These are phyloP conservation scores for Phytophthora lateralis DNA, from an alignment of 352 stramenopile species.

Conservation along the genomic window DNA sequence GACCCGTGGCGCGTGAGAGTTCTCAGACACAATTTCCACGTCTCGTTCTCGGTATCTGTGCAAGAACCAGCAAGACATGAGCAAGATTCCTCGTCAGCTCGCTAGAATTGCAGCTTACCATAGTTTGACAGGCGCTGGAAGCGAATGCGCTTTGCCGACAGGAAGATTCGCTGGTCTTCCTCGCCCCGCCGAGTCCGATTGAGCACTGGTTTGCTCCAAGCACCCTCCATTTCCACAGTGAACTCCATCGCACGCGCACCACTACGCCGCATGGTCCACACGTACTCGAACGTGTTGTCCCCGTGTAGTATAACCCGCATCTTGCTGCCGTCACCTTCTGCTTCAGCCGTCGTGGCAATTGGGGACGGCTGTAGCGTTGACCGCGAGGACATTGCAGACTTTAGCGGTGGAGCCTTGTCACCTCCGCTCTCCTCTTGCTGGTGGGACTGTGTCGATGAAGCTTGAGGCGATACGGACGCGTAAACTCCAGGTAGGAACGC, in stretches of 20 bases:
- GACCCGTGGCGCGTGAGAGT: slow-evolving; percentile 77
- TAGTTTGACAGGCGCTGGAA: slow-evolving; percentile 82
- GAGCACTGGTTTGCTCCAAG: slow-evolving; percentile 74
- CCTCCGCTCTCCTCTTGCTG: slow-evolving; percentile 18
- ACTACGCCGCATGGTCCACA: slow-evolving; percentile 64
- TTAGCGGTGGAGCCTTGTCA: slow-evolving; percentile 11
- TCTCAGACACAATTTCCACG: slow-evolving; percentile 71
- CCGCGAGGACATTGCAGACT: slow-evolving; percentile 3
- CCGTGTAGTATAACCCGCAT: slow-evolving; percentile 65
- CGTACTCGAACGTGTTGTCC: slow-evolving; percentile 85
- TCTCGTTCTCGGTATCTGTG: slow-evolving; percentile 53
- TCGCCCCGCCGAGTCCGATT: slow-evolving; percentile 78
- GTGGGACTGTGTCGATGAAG: slow-evolving; percentile 4
- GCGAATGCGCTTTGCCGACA: slow-evolving; percentile 58
- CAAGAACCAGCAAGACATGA: slow-evolving; percentile 1
- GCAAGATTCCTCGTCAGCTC: neutral
- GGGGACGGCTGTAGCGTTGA: neutral
- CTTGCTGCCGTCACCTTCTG: slow-evolving; percentile 42
- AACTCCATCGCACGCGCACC: slow-evolving; percentile 72
- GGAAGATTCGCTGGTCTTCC: slow-evolving; percentile 73
- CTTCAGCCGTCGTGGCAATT: neutral
- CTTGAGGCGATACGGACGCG: slow-evolving; percentile 4
- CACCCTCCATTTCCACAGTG: slow-evolving; percentile 64
- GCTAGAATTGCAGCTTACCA: slow-evolving; percentile 33
- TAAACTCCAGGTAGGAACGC: slow-evolving; percentile 75